Percentiles rank a stretch among this genome's conserved stretches.
Conservation (phyloP, 2,329 filamentous ascomycete genomes). For the Hymenoscyphus fraxineus region DNA sequence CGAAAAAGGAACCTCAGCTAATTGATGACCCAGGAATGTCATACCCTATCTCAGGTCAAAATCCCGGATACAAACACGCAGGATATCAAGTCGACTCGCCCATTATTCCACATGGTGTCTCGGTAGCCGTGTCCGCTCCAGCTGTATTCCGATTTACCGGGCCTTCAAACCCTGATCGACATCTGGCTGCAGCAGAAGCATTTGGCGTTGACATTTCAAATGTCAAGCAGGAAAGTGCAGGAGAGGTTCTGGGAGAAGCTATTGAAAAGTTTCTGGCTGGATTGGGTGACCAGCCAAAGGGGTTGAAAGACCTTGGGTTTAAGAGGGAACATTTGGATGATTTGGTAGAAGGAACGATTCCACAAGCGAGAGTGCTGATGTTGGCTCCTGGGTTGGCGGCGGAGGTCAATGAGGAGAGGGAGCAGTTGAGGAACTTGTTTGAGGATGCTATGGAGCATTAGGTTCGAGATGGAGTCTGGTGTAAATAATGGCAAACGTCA, state of each 20-base stretch:
- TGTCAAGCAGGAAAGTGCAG: constrained; percentile 84
- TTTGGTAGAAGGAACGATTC: constrained; percentile 90
- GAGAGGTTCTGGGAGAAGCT: constrained; percentile 82
- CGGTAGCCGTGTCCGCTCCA: constrained; percentile 87
- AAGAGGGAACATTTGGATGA: constrained; percentile 68
- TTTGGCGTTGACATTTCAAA: constrained; percentile 88
- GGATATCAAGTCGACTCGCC: constrained; percentile 76
- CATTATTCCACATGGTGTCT: constrained; percentile 94
- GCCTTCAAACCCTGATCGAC: constrained; percentile 85
- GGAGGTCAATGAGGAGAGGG: constrained; percentile 66
- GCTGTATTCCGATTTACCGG: constrained; percentile 93
- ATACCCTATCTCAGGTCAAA: constrained; percentile 94
- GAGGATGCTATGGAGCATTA: constrained; percentile 54
- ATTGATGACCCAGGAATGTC: constrained; percentile 66
- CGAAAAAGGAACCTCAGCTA: background rate
- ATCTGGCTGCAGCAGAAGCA: constrained; percentile 80
- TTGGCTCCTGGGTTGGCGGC: constrained; percentile 76
- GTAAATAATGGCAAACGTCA: background rate
- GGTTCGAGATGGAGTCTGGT: background rate
- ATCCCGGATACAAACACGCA: constrained; percentile 80
- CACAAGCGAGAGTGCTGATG: constrained; percentile 86
- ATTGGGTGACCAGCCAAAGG: constrained; percentile 85
- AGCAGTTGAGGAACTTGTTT: constrained; percentile 67
- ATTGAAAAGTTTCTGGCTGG: constrained; percentile 74
- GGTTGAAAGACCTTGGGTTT: constrained; percentile 82